Evolutionary conservation across 805 yeast species (phyloP), one percentile per base, ranked within the genome.

Genomic region (Kluyveromyces lactis): DNA sequence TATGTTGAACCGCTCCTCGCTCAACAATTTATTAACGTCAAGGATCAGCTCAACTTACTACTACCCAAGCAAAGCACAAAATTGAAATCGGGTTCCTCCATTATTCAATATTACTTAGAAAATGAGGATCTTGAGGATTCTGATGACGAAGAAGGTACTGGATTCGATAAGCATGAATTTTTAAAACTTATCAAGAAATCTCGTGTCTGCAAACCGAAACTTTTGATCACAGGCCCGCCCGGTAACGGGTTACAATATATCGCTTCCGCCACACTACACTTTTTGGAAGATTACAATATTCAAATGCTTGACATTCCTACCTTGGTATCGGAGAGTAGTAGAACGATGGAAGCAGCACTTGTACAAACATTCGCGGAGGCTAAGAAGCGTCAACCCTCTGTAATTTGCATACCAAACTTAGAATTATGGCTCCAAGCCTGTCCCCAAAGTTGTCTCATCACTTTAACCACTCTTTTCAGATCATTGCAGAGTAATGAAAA

Each of bases 221-320:
- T 92, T 24, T 63, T 87, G 19, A 67, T 92, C 2, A 63, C 77
- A 32, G 97, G 97, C 4, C 64, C 67, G 1, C 63, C 68, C 11
- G 97, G 97, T 0, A 75, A 75, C 58, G 99, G 97, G 1, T 96
- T 89, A 52, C 82, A 77, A 47, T 87, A 90, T 56, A 56, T 92
- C 7, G 81, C 87, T 3, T 70, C 87, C 2, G 96, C 97, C 0
- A 67, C 89, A 8, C 65, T 90, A 38, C 82, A 86, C 51, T 71
- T 77, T 48, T 64, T 92, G 38, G 98, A 92, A 62, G 95, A 96
- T 0, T 86, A 81, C 51, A 90, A 86, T 53, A 79, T 86, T 11
- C 97, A 92, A 56, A 75, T 83, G 1, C 67, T 92, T 31, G 98
- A 92, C 55, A 64, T 92, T 42, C 83, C 87, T 1, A 70, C 80